These are phyloP conservation scores for Pythium diclinum DNA, from an alignment of 352 stramenopile genomes.

Conservation along the genomic window DNA sequence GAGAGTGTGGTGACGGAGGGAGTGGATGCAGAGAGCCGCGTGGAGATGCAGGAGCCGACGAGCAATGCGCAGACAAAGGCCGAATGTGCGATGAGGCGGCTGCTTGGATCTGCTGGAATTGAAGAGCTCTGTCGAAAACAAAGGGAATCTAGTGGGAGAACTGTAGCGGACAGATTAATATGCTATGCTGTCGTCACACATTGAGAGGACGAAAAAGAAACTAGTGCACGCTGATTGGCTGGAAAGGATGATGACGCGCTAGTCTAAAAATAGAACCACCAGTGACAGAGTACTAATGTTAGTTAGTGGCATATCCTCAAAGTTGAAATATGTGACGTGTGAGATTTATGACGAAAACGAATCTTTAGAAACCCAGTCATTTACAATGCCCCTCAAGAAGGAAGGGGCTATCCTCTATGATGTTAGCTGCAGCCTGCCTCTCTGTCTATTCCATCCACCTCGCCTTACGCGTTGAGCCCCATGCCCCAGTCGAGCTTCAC, in stretches of 20 bases:
- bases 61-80: background rate
- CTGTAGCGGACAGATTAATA: slow-evolving; percentile 12
- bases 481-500: slow-evolving; percentile 80
- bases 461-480: slow-evolving; percentile 40
- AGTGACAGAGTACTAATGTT: background rate
- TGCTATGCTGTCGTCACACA: background rate
- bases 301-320: background rate
- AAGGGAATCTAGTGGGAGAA: background rate
- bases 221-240: slow-evolving; percentile 5
- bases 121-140: slow-evolving; percentile 1
- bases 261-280: background rate
- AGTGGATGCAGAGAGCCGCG: background rate
- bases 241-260: background rate
- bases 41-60: background rate
- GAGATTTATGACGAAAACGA: background rate
- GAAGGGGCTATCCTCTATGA: background rate
- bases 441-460: background rate
- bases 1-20: background rate
- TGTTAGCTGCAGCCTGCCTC: background rate
- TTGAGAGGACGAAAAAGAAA: background rate
- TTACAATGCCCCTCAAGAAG: background rate
- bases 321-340: slow-evolving; percentile 2
- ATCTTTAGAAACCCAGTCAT: background rate
- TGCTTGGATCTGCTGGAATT: slow-evolving; percentile 16
- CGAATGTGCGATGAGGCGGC: slow-evolving; percentile 3